Conservation (phyloP, 768 basidiomycete species). For the Rhodotorula sphaerocarpa region DNA sequence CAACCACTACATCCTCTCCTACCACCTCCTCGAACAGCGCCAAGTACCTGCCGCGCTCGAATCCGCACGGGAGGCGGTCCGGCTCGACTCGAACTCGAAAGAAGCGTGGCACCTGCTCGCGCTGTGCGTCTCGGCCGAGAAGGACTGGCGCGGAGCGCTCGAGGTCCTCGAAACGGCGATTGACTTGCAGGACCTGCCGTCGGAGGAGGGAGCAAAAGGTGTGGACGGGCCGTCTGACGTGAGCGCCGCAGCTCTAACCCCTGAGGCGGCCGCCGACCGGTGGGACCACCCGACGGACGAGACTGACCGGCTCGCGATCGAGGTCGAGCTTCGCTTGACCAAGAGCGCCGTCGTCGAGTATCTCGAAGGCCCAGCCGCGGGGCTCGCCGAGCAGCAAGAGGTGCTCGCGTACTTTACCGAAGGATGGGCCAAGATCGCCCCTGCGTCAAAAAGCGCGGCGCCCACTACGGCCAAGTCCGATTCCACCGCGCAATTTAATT, state of each 20-base stretch:
- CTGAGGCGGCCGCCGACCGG: neutral
- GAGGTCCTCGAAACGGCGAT: slow-evolving; percentile 72
- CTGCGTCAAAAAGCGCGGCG: too few relatives aligned
- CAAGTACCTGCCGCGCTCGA: slow-evolving; percentile 61
- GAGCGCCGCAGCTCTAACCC: neutral
- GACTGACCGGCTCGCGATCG: slow-evolving; percentile 57
- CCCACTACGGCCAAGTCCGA: too few relatives aligned
- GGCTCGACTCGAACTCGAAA: neutral
- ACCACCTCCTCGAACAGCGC: slow-evolving; percentile 61
- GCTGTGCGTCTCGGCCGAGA: slow-evolving; percentile 65
- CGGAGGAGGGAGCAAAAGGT: neutral
- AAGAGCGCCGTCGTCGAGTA: slow-evolving; percentile 72
- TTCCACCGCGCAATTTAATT: neutral
- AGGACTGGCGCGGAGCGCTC: slow-evolving; percentile 68
- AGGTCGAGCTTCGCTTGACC: slow-evolving; percentile 77
- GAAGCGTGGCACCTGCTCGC: slow-evolving; percentile 84
- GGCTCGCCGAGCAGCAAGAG: slow-evolving; percentile 70
- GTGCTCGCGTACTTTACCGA: slow-evolving; percentile 77
- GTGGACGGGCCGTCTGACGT: neutral
- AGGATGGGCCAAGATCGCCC: too few relatives aligned
- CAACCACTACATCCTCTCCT: slow-evolving; percentile 70
- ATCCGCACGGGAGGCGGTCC: slow-evolving; percentile 60
- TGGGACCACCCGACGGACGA: slow-evolving; percentile 14
- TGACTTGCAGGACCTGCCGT: neutral
- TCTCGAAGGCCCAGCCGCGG: slow-evolving; percentile 74